Percentiles rank a stretch among this genome's conserved stretches.
phyloP scores from a whole-genome alignment of 257 asterid genomes.

The Cordia subcordata region DNA sequence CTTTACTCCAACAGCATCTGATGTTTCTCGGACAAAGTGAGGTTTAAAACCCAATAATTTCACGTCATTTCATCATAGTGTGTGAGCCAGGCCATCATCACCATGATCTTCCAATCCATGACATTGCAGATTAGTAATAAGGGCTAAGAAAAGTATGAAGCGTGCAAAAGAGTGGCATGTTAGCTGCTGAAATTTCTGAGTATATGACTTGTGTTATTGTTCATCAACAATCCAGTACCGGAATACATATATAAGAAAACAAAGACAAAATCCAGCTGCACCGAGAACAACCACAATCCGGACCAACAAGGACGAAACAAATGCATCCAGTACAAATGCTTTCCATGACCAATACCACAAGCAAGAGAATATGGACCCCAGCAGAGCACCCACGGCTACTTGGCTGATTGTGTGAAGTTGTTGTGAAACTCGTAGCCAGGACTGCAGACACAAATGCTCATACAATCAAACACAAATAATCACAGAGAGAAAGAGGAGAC shows the following conservation, averaged over 20 bases:
- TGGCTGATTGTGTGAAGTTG: conserved; percentile 62
- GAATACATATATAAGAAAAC: conserved; percentile 27
- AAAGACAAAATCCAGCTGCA: conserved; percentile 22
- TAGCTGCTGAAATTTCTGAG: neutral
- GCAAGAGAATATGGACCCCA: conserved; percentile 45
- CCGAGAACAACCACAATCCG: conserved; percentile 36
- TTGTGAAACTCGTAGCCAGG: conserved; percentile 86
- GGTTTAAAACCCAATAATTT: too few relatives aligned
- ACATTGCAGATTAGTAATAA: too few relatives aligned
- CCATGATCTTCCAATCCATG: too few relatives aligned
- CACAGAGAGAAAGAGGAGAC: neutral
- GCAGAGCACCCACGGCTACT: conserved; percentile 59
- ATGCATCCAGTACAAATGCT: conserved; percentile 34
- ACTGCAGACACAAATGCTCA: conserved; percentile 33
- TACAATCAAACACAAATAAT: neutral
- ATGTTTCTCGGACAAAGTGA: too few relatives aligned
- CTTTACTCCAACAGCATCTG: too few relatives aligned
- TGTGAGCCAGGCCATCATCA: too few relatives aligned
- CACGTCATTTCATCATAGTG: too few relatives aligned
- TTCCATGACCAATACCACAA: conserved; percentile 71
- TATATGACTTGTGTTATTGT: conserved; percentile 10
- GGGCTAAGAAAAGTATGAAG: neutral
- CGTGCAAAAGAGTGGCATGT: neutral
- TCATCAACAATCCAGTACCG: conserved; percentile 36
- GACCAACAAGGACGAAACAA: conserved; percentile 37